Percentiles rank a stretch among this genome's conserved stretches.
phyloP scores from a whole-genome alignment of 2,329 filamentous ascomycete genomes.

The Chaetoscypha palmicola region DNA sequence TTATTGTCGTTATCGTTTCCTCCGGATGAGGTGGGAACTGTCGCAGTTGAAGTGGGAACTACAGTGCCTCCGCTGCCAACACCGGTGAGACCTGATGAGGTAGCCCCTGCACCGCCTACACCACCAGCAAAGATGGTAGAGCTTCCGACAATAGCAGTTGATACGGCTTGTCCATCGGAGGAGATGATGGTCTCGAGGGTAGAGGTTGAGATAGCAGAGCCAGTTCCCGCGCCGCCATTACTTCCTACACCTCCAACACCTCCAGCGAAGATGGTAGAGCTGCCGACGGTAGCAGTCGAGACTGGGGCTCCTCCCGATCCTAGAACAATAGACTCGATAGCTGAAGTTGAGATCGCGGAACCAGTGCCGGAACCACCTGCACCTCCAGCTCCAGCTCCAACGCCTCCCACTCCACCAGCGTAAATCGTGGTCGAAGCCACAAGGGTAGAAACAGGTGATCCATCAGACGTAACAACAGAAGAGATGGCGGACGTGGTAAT shows the following conservation, averaged over 20 bases:
- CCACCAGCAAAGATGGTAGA: slow-evolving; percentile 21
- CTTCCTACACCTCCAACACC: slow-evolving; percentile 1
- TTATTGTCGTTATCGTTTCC: too few relatives aligned
- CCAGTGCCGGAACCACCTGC: slow-evolving; percentile 5
- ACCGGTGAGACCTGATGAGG: slow-evolving; percentile 1
- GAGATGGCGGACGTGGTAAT: slow-evolving; percentile 20
- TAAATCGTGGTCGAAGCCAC: slow-evolving; percentile 20
- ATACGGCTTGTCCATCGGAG: slow-evolving; percentile 17
- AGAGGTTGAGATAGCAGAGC: slow-evolving; percentile 24
- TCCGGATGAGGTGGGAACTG: too few relatives aligned
- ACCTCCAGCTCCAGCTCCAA: slow-evolving; percentile 6
- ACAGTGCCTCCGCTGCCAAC: slow-evolving; percentile 1
- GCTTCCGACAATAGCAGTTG: slow-evolving; percentile 19
- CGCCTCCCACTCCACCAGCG: slow-evolving; percentile 11
- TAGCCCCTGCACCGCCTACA: neutral
- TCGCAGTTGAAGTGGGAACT: too few relatives aligned
- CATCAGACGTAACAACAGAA: slow-evolving; percentile 12
- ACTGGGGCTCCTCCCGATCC: slow-evolving; percentile 18
- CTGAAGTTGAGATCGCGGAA: slow-evolving; percentile 24
- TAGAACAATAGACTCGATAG: slow-evolving; percentile 19
- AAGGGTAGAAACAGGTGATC: slow-evolving; percentile 14
- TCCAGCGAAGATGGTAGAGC: slow-evolving; percentile 21
- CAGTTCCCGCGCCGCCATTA: slow-evolving; percentile 2
- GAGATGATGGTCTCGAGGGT: slow-evolving; percentile 20
- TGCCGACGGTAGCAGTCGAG: slow-evolving; percentile 19